These are phyloP conservation scores for Scleroderma bovista DNA, from an alignment of 768 basidiomycete species.

Conservation along the genomic window DNA sequence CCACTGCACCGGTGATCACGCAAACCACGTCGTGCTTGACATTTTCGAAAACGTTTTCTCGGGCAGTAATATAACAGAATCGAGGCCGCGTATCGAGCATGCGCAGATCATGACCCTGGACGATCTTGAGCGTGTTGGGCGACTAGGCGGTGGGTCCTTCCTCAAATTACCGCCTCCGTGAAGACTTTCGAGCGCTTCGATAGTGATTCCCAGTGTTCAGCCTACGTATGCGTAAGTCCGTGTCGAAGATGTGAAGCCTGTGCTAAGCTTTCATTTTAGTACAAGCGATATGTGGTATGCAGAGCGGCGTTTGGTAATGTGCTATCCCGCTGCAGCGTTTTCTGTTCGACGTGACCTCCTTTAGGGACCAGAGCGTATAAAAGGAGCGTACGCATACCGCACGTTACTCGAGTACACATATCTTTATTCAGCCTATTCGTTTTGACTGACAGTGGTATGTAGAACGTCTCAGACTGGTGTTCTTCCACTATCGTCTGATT, in stretches of 20 bases:
- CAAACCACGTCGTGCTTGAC: slow-evolving; percentile 78
- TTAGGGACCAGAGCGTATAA: slow-evolving; percentile 76
- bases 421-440: background rate
- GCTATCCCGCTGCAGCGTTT: slow-evolving; percentile 1
- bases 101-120: slow-evolving; percentile 75
- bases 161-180: background rate
- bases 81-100: slow-evolving; percentile 85
- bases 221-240: slow-evolving; percentile 81
- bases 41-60: slow-evolving; percentile 67
- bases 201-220: slow-evolving; percentile 89
- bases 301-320: slow-evolving; percentile 62
- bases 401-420: slow-evolving; percentile 58
- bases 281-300: slow-evolving; percentile 94
- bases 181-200: background rate
- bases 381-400: slow-evolving; percentile 87
- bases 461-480: slow-evolving; percentile 49
- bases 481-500: slow-evolving; percentile 86
- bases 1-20: slow-evolving; percentile 85
- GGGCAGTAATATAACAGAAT: slow-evolving; percentile 26
- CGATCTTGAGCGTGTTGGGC: slow-evolving; percentile 66
- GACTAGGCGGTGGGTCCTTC: slow-evolving; percentile 59
- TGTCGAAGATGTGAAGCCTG: background rate
- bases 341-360: background rate
- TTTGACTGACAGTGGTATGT: background rate
- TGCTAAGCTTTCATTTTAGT: slow-evolving; percentile 31